Base-by-base conservation (phyloP, 2,329 filamentous ascomycete species). In the Microthyrium microscopicum region DNA sequence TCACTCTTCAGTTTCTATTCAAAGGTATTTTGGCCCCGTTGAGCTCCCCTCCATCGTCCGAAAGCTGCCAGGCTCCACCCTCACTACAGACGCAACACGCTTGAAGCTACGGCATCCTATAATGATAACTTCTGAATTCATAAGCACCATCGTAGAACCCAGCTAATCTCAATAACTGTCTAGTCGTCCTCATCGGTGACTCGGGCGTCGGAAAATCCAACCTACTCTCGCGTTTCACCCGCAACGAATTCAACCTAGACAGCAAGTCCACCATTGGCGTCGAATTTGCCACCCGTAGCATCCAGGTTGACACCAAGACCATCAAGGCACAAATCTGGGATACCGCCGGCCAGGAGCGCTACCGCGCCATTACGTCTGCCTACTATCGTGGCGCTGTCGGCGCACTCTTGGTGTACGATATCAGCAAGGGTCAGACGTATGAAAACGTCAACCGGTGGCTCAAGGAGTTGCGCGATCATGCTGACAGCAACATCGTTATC, bases 301-400 rank as follows among this genome's bases (percentile, higher is more conserved):
- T 98, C 57, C 87, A 95, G 63, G 89, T 98, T 52, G 89, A 98
- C 62, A 80, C 81, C 54, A 98, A 98, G 73, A 98, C 89, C 43
- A 98, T 98, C 75, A 98, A 98, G 71, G 89, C 89, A 49, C 89
- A 98, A 68, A 98, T 98, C 53, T 98, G 91, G 89, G 89, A 98
- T 67, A 98, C 89, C 39, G 89, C 89, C 46, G 89, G 89, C 46
- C 89, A 98, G 66, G 89, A 98, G 64, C 79, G 89, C 58, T 98
- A 95, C 68, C 82, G 91, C 56, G 89, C 89, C 57, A 98, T 98
- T 59, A 98, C 89, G 48, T 94, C 89, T 39, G 89, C 89, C 46
- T 98, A 98, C 68, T 98, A 98, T 64, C 80, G 89, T 50, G 91
- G 89, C 51, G 91, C 89, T 35, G 89, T 98, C 37, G 89, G 89